Evolutionary conservation across 1,284 basidiomycete species (phyloP), one percentile per base, ranked within the genome.

Genomic region (Xanthoconium separans): DNA sequence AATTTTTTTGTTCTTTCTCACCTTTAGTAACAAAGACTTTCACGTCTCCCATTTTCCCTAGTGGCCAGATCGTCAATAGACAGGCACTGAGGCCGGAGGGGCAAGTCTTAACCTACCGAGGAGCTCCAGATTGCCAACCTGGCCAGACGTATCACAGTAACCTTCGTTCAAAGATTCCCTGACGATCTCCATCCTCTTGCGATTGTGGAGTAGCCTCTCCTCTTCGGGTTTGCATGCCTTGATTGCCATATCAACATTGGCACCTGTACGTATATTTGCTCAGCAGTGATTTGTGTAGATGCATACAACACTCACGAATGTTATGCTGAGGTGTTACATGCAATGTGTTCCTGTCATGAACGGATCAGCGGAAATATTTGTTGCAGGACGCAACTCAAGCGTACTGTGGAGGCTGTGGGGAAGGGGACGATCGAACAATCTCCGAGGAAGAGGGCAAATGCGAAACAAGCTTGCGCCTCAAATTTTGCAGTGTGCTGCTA

Each of bases 121-220:
- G 30, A 80, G 69, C 29, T 75, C 76, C 47, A 94, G 71, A 68
- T 91, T 81, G 2, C 83, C 84, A 13, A 76, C 75, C 47, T 81
- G 77, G 2, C 89, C 91, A 47, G 84, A 85, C 9, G 86, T 73
- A 70, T 95, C 93, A 60, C 93, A 95, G 66, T 94, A 95, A 4
- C 88, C 84, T 57, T 90, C 86, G 60, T 92, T 80, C 31, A 87
- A 61, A 2, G 83, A 82, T 66, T 95, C 93, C 58, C 84, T 86
- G 18, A 95, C 84, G 47, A 81, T 77, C 58, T 81, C 80, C 80
- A 92, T 89, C 33, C 82, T 76, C 62, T 85, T 77, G 51, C 83
- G 74, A 61, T 87, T 89, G 50, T 78, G 77, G 10, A 89, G 63
- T 27, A 91, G 67, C 45, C 82, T 79, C 4, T 78, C 78, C 34